phyloP scores from a whole-genome alignment of 2,329 filamentous ascomycete species.

The Claviceps arundinis region DNA sequence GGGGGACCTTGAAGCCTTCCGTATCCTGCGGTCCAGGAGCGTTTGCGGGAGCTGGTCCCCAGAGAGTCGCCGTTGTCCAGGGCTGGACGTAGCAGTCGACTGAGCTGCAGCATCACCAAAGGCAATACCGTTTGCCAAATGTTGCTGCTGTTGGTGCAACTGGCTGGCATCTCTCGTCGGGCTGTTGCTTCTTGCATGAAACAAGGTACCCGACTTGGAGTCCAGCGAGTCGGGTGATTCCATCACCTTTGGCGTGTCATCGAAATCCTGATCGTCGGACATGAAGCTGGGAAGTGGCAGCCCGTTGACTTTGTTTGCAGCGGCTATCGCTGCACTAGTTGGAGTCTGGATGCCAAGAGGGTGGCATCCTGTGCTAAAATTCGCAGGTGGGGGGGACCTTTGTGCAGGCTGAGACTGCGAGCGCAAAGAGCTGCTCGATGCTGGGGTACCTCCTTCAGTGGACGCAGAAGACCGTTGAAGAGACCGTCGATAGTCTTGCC shows the following conservation, averaged over 20 bases:
- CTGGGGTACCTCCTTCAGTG: slow-evolving; percentile 32
- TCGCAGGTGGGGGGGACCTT: slow-evolving; percentile 25
- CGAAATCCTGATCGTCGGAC: slow-evolving; percentile 38
- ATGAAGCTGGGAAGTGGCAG: slow-evolving; percentile 41
- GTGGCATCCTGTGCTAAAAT: slow-evolving; percentile 12
- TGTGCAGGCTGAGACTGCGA: slow-evolving; percentile 56
- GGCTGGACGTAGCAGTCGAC: slow-evolving; percentile 17
- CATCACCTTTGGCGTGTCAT: slow-evolving; percentile 28
- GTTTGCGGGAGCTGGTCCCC: slow-evolving; percentile 41
- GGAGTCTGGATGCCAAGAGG: slow-evolving; percentile 19
- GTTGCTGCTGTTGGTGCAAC: slow-evolving; percentile 11
- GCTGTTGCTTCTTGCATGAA: slow-evolving; percentile 15
- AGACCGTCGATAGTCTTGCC: slow-evolving; percentile 42
- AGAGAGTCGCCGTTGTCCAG: slow-evolving; percentile 33
- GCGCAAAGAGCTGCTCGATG: slow-evolving; percentile 42
- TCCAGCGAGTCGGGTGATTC: slow-evolving; percentile 38
- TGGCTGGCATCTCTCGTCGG: slow-evolving; percentile 12
- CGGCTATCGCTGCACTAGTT: slow-evolving; percentile 22
- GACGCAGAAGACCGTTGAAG: slow-evolving; percentile 39
- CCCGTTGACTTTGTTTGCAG: slow-evolving; percentile 32
- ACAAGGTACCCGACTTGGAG: slow-evolving; percentile 17
- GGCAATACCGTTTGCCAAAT: slow-evolving; percentile 26
- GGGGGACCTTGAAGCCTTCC: slow-evolving; percentile 40
- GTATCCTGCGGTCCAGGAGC: slow-evolving; percentile 39
- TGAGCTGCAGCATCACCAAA: slow-evolving; percentile 34